phyloP scores from a whole-genome alignment of 495 filamentous ascomycete genomes.

The Xylona heveae region DNA sequence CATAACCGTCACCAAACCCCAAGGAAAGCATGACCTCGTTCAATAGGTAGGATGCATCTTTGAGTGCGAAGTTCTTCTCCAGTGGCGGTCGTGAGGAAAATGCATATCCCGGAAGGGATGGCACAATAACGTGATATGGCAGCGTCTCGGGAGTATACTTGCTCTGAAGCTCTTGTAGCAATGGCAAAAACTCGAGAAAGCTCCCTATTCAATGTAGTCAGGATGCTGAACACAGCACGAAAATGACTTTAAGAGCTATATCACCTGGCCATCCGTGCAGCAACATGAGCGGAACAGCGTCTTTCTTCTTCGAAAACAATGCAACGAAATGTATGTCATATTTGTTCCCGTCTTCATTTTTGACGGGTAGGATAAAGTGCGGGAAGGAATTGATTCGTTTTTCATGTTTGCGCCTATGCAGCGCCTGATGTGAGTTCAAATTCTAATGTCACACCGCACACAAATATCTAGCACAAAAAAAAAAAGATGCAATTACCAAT shows the following conservation, averaged over 20 bases:
- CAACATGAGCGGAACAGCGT: constrained; percentile 39
- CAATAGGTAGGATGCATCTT: constrained; percentile 24
- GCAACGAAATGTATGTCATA: constrained; percentile 38
- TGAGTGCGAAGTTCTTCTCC: constrained; percentile 22
- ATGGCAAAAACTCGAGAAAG: constrained; percentile 32
- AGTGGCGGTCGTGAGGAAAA: constrained; percentile 32
- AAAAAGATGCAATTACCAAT: constrained; percentile 14
- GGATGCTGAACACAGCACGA: neutral
- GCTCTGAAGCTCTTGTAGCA: constrained; percentile 20
- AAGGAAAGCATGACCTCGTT: constrained; percentile 36
- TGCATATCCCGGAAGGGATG: constrained; percentile 39
- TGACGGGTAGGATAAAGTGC: constrained; percentile 32
- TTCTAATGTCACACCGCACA: neutral
- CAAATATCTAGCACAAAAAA: neutral
- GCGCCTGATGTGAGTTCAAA: no score
- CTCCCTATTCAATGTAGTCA: constrained; percentile 14
- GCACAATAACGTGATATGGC: constrained; percentile 45
- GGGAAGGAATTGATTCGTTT: constrained; percentile 38
- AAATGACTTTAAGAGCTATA: constrained; percentile 1
- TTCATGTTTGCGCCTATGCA: constrained; percentile 26
- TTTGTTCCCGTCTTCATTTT: constrained; percentile 17
- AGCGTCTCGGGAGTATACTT: constrained; percentile 31
- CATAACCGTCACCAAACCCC: constrained; percentile 36
- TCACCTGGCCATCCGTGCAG: constrained; percentile 41
- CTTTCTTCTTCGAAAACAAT: constrained; percentile 32